Evolutionary conservation across 2,329 filamentous ascomycete genomes (phyloP).

Genomic region (Phialophora verrucosa): DNA sequence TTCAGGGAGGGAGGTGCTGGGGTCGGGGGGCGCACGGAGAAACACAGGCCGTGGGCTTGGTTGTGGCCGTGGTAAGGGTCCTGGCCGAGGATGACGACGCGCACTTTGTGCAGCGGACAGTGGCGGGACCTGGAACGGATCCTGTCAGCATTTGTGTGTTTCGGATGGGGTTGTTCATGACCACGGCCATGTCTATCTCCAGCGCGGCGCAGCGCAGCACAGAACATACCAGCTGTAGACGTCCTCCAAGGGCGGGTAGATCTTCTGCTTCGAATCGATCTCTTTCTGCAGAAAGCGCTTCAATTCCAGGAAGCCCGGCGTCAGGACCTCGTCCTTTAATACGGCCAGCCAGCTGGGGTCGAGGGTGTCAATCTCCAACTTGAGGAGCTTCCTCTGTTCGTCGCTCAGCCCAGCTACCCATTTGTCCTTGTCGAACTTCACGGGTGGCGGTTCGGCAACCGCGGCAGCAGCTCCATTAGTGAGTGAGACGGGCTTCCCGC

Average conservation of each 20-base stretch:
- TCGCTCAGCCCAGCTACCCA: slow-evolving; percentile 80
- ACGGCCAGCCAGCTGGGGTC: slow-evolving; percentile 89
- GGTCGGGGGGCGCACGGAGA: slow-evolving; percentile 90
- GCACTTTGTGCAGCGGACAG: slow-evolving; percentile 85
- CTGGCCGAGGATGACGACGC: slow-evolving; percentile 91
- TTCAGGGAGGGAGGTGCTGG: slow-evolving; percentile 84
- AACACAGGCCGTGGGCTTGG: slow-evolving; percentile 94
- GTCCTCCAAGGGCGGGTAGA: slow-evolving; percentile 86
- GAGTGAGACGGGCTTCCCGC: slow-evolving; percentile 35
- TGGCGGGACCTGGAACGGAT: slow-evolving; percentile 77
- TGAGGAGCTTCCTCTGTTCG: slow-evolving; percentile 81
- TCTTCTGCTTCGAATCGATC: slow-evolving; percentile 71
- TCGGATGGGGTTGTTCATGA: neutral
- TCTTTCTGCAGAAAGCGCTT: slow-evolving; percentile 88
- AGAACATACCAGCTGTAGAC: slow-evolving; percentile 85
- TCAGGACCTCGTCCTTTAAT: slow-evolving; percentile 83
- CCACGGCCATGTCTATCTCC: neutral
- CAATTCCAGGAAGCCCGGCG: slow-evolving; percentile 79
- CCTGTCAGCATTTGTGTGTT: slow-evolving; percentile 2
- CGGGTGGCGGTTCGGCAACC: slow-evolving; percentile 35
- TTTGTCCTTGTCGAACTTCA: slow-evolving; percentile 83
- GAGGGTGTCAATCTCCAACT: slow-evolving; percentile 89
- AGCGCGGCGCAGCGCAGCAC: neutral
- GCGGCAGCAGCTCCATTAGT: slow-evolving; percentile 39
- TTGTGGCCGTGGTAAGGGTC: slow-evolving; percentile 96